Base-by-base conservation (phyloP, 805 yeast genomes). In the Saccharomycopsis sp. region DNA sequence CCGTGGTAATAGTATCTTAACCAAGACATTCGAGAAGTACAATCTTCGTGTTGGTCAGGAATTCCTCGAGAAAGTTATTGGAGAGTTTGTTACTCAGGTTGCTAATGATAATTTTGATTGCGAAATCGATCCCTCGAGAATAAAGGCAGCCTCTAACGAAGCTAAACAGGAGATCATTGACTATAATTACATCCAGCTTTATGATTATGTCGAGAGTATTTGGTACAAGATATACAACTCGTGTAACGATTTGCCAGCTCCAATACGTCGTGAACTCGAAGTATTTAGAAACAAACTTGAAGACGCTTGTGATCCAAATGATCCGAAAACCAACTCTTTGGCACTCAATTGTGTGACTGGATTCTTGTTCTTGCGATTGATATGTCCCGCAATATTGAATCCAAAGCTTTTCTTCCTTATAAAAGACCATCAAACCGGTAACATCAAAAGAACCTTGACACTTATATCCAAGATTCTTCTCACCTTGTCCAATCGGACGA, bases 301-400 rank as follows among this genome's bases (percentile, higher is more conserved):
- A 64, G 68, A 82, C 47, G 80, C 81, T 9, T 77, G 82, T 61
- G 83, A 80, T 62, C 82, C 85, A 1, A 76, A 73, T 14, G 86
- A 84, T 65, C 54, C 58, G 0, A 73, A 70, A 3, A 68, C 75
- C 8, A 79, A 19, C 2, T 22, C 53, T 3, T 55, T 62, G 14
- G 56, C 90, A 0, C 74, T 86, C 59, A 86, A 91, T 66, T 87
- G 96, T 54, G 73, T 92, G 35, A 81, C 94, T 20, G 91, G 97
- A 0, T 88, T 94, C 66, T 73, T 93, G 12, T 94, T 93, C 68
- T 72, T 93, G 60, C 75, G 97, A 60, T 89, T 86, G 70, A 80
- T 91, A 63, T 91, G 97, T 66, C 98, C 99, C 0, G 96, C 97
- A 0, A 80, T 93, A 29, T 72, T 94, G 67, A 92, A 90, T 66